Base-by-base conservation (phyloP, 2,329 filamentous ascomycete genomes). In the Monosporascus sp. region DNA sequence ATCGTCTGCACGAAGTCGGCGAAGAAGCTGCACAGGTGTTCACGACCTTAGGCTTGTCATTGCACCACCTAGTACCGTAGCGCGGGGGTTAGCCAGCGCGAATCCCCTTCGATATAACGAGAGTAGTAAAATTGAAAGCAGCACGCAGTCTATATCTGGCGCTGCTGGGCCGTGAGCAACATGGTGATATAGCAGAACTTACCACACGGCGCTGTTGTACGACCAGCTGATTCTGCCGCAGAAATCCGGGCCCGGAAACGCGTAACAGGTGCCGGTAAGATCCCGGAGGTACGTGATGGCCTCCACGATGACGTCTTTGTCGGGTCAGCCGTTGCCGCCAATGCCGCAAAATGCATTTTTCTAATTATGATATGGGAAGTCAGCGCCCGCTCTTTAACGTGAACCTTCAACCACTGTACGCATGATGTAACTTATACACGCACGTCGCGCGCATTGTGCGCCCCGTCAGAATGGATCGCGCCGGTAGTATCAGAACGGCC, bases 181-280 rank as follows among this genome's bases (percentile, higher is more conserved):
- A 31, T 24, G 14, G 16, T 7, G 46, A 35, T 5, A 19, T 27
- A 26, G 19, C 20, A 37, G 7, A 7, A 50, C 40, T 51, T 26
- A 51, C 49, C 43, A 51, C 4, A 51, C 19, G 14, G 49, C 40
- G 20, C 37, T 24, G 16, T 45, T 17, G 22, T 44, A 51, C 19
- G 38, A 44, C 24, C 40, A 51, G 49, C 49, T 51, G 26, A 51
- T 51, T 11, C 38, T 26, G 6, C 49, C 49, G 19, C 49, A 51
- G 24, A 17, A 27, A 17, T 26, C 37, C 0, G 37, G 37, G 19
- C 48, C 49, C 17, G 37, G 22, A 16, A 17, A 8, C 6, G 43
- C 8, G 14, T 22, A 22, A 27, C 49, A 51, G 17, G 27, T 24
- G 24, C 49, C 40, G 16, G 6, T 20, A 24, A 51, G 37, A n/a